Conservation (phyloP, 2,329 filamentous ascomycete species). For the Achaetomium macrosporum region DNA sequence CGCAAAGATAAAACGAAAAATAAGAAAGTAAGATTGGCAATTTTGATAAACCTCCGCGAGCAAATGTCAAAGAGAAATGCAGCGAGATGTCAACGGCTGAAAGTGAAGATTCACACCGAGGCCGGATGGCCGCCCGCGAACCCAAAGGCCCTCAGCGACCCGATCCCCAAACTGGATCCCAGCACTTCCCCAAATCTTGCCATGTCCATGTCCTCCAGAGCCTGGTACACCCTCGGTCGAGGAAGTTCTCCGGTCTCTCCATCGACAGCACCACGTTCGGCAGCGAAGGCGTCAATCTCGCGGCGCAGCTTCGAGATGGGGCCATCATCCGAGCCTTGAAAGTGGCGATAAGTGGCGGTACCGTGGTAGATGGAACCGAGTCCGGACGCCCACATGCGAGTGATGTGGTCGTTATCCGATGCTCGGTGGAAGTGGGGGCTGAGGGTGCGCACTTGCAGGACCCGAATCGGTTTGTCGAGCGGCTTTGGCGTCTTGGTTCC, state of each 20-base stretch:
- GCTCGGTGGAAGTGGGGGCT: slow-evolving; percentile 31
- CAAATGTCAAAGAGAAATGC: too few relatives aligned
- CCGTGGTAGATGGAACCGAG: slow-evolving; percentile 29
- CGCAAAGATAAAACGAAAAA: too few relatives aligned
- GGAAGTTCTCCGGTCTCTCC: slow-evolving; percentile 13
- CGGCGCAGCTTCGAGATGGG: slow-evolving; percentile 5
- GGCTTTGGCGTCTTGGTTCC: background rate
- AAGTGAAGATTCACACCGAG: too few relatives aligned
- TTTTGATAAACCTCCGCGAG: too few relatives aligned
- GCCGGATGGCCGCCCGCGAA: background rate
- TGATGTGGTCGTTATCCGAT: slow-evolving; percentile 27
- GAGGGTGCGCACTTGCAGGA: slow-evolving; percentile 29
- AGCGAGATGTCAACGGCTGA: too few relatives aligned
- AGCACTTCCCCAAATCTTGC: slow-evolving; percentile 2
- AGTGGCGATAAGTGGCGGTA: background rate
- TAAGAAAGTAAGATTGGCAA: too few relatives aligned
- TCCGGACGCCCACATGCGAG: slow-evolving; percentile 27
- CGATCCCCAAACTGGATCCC: background rate
- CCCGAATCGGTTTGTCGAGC: slow-evolving; percentile 15
- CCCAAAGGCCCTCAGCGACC: background rate
- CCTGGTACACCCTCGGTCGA: slow-evolving; percentile 15
- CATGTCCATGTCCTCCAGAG: slow-evolving; percentile 15
- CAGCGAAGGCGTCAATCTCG: slow-evolving; percentile 15
- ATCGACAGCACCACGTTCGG: slow-evolving; percentile 5
- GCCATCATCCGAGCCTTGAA: slow-evolving; percentile 2